Evolutionary conservation across 306 rosid genomes (phyloP), one percentile per base, ranked within the genome.

Genomic region (Ceratonia siliqua): DNA sequence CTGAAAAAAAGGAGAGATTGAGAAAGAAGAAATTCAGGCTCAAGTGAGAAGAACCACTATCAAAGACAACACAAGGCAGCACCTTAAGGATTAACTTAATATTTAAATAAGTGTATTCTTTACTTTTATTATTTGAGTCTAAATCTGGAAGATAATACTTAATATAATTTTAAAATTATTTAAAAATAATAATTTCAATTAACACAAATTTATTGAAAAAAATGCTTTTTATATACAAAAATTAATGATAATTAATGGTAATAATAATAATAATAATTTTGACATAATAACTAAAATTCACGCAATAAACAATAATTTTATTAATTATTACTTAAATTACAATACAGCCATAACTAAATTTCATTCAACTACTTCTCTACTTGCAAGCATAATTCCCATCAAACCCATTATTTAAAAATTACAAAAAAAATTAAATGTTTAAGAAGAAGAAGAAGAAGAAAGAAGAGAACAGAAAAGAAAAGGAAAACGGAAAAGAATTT

Each of bases 351-450:
- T 49, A 61, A 43, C 50, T 61, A 24, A 20, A 10, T 28, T 71
- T 84, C 86, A 86, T 86, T 84, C 54, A 55, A 54, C 69, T 70
- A 48, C 70, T 38, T 27, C 75, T 28, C 81, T 70, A 58, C 50
- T 63, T 6, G 72, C 67, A 22, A 72, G 72, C 78, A 80, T 35
- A 36, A 78, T 67, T 62, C 39, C 59, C 74, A 62, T 70, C 74
- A 84, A 53, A 69, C 61, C 53, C 77, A 86, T 59, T 3, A 15
- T 17, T 24, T 32, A 69, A 76, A 49, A 70, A 53, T 46, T 39
- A 56, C 58, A 35, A 57, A 28, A 58, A 72, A 48, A 76, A 30
- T 13, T 33, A 12, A 33, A 66, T 24, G 56, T 48, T 8, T 15
- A 41, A 8, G 13, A 30, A 24, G 54, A n/a, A 4, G n/a, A 4